Conservation (phyloP, 352 stramenopile genomes). For the Salisapilia sapeloensis region DNA sequence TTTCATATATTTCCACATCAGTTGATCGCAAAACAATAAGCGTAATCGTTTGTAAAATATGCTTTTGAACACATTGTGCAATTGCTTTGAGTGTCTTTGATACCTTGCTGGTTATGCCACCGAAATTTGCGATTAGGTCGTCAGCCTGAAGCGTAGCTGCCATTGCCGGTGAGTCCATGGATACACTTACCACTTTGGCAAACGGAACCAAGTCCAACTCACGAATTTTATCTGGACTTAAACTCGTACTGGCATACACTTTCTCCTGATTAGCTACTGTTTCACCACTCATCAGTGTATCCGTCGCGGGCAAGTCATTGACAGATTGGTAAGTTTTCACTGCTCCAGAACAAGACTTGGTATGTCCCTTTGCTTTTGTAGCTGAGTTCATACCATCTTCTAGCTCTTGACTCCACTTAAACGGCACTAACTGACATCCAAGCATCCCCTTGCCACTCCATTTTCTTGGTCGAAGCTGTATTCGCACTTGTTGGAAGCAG, state of each 20-base stretch:
- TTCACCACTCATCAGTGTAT: too few species aligned
- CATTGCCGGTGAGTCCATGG: conserved; percentile 19
- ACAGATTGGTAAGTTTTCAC: too few species aligned
- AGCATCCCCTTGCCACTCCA: conserved; percentile 49
- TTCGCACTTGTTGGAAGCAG: too few species aligned
- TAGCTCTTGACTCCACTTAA: too few species aligned
- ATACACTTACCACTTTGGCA: conserved; percentile 26
- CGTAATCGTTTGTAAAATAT: conserved; percentile 14
- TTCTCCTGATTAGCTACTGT: too few species aligned
- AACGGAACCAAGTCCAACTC: too few species aligned
- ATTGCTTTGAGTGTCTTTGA: conserved; percentile 35
- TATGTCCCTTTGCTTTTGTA: too few species aligned
- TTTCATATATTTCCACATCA: not conserved
- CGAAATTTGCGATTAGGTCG: conserved; percentile 33
- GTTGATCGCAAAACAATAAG: conserved; percentile 16
- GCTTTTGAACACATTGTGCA: conserved; percentile 22
- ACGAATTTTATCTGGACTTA: too few species aligned
- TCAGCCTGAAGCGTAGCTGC: conserved; percentile 15
- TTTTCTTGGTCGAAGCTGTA: conserved; percentile 18
- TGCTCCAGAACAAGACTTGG: too few species aligned
- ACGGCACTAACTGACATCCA: conserved; percentile 39
- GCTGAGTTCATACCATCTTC: too few species aligned
- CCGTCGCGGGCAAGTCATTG: too few species aligned
- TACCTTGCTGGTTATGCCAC: conserved; percentile 17
- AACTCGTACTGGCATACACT: too few species aligned